Percentiles rank a stretch among this genome's conserved stretches.
Conservation (phyloP, 1,139 yeast species). For the Yamadazyma taylorii region DNA sequence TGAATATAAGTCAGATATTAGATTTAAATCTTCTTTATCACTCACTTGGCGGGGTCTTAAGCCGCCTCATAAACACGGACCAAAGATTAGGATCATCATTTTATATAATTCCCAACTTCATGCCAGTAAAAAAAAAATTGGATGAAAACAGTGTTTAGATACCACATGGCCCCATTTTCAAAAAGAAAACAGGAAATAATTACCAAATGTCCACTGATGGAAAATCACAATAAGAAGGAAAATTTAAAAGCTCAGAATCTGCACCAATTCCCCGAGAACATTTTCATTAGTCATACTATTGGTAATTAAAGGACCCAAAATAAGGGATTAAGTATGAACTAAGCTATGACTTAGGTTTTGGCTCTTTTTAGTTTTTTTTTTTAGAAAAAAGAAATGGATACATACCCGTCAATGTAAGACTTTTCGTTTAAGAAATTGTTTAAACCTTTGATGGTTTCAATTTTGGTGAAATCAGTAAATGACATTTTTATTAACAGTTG, state of each 20-base stretch:
- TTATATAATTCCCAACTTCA: slow-evolving; percentile 3
- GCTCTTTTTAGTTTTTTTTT: no score
- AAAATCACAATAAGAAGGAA: no score
- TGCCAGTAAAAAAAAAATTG: slow-evolving; percentile 1
- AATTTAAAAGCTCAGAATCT: background rate
- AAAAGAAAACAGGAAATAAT: no score
- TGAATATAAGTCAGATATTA: slow-evolving; percentile 29
- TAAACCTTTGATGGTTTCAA: slow-evolving; percentile 80
- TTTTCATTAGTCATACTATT: background rate
- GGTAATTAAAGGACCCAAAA: no score
- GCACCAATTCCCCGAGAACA: background rate
- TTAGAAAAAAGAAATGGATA: slow-evolving; percentile 19
- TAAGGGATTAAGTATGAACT: no score
- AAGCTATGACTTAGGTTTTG: no score
- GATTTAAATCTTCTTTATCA: slow-evolving; percentile 62
- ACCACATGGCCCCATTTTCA: slow-evolving; percentile 1
- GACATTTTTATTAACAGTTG: slow-evolving; percentile 46
- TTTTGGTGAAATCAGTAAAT: slow-evolving; percentile 76
- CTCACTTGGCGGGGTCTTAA: slow-evolving; percentile 93
- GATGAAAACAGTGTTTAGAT: slow-evolving; percentile 1
- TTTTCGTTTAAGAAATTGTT: slow-evolving; percentile 87
- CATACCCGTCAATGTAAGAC: slow-evolving; percentile 94
- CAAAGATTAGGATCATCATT: slow-evolving; percentile 76
- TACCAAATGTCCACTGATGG: no score
- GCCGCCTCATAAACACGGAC: slow-evolving; percentile 97